Base-by-base conservation (phyloP, 2,329 filamentous ascomycete genomes). In the Trichoderma atroviride region DNA sequence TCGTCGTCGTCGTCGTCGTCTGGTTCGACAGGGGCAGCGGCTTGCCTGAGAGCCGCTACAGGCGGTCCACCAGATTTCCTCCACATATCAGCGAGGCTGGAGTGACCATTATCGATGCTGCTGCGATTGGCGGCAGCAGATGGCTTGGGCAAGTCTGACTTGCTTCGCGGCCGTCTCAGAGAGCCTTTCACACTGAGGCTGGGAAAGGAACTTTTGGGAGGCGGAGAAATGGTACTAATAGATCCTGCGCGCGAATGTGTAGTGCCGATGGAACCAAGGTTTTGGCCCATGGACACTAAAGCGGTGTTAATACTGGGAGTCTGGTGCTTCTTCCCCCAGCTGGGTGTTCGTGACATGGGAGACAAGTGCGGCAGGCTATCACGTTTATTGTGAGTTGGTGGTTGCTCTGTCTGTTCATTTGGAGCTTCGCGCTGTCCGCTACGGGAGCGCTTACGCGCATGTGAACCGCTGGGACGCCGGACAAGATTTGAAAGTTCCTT, bases 1-100 rank as follows among this genome's bases (percentile, higher is more conserved):
- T 90, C 88, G 1, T 89, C 87, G 3, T 91, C 88, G 0, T 91
- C 88, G 3, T 86, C 86, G 0, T 83, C 82, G 2, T 85, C 84
- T 27, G 83, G 79, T 13, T 84, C 83, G 24, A 35, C 68, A 24
- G 37, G 50, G 5, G 76, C 68, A 31, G 37, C 37, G 6, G 76
- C 72, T 55, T 80, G 85, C 43, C 79, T 81, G 31, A 87, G 73
- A 10, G 79, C 79, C 14, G 86, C 81, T 40, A 87, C 85, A 0
- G 87, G 86, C 1, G 84, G 85, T 0, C 86, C 87, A 33, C 86
- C 86, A 13, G 79, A 79, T 73, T 79, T 83, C 76, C 83, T 87
- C 80, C 85, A 82, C 79, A 88, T 82, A 13, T 79, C 82, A 5
- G 83, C 79, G 2, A 88, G 77, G 69, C 81, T 83, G 1, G 83